Percentiles rank a stretch among this genome's conserved stretches.
Evolutionary conservation across 495 filamentous ascomycete species (phyloP).

Genomic region (Aspergillus heteromorphus): DNA sequence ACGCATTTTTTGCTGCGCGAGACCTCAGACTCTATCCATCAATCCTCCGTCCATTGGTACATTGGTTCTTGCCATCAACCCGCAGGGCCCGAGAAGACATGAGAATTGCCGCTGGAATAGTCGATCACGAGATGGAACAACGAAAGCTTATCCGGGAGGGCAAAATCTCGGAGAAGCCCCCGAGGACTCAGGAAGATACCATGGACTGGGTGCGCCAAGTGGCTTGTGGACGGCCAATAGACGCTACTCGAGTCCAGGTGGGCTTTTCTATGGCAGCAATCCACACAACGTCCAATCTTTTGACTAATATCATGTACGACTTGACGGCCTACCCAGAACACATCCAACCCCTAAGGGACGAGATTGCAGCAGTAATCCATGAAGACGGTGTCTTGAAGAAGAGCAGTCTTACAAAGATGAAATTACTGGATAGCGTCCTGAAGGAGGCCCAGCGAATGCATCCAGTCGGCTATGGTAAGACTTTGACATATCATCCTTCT

Average conservation of each 20-base stretch:
- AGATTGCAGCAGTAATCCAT: constrained; percentile 28
- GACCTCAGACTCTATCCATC: constrained; percentile 31
- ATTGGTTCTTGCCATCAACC: constrained; percentile 30
- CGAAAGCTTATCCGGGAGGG: constrained; percentile 20
- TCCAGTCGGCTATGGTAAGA: constrained; percentile 32
- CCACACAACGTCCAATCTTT: constrained; percentile 38
- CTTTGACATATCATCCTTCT: constrained; percentile 1
- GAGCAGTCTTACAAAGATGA: constrained; percentile 43
- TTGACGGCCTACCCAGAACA: constrained; percentile 33
- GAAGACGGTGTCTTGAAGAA: constrained; percentile 42
- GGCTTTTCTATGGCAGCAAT: constrained; percentile 39
- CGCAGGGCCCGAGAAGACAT: constrained; percentile 26
- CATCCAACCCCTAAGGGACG: constrained; percentile 31
- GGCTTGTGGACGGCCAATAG: constrained; percentile 13
- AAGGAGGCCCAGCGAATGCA: constrained; percentile 34
- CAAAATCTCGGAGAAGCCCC: constrained; percentile 19
- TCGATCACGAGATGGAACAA: constrained; percentile 28
- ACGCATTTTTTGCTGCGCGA: constrained; percentile 36
- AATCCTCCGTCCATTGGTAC: constrained; percentile 30
- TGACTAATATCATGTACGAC: constrained; percentile 40
- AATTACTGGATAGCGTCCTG: constrained; percentile 42
- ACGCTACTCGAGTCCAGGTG: constrained; percentile 25
- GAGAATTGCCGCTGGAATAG: constrained; percentile 20
- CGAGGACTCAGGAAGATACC: constrained; percentile 22
- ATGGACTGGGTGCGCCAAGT: constrained; percentile 35